Conservation (phyloP, 2,329 filamentous ascomycete genomes). For the Cyphellophora attinorum region DNA sequence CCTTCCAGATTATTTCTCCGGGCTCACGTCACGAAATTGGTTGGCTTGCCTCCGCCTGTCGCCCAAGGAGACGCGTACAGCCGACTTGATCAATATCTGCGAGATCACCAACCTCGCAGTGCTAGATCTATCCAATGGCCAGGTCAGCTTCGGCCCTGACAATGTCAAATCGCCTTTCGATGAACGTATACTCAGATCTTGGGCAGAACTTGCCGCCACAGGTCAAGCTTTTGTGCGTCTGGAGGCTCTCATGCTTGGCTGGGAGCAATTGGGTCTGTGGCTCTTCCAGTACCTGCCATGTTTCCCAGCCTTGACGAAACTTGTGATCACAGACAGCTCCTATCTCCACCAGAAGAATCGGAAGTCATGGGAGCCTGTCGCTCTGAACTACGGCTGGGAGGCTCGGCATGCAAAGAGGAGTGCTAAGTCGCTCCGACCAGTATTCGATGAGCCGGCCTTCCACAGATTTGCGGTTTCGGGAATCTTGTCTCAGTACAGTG, state of each 20-base stretch:
- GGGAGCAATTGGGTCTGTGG: constrained; percentile 24
- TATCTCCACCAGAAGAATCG: constrained; percentile 18
- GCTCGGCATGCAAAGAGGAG: constrained; percentile 16
- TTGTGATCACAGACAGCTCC: constrained; percentile 26
- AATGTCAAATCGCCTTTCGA: constrained; percentile 20
- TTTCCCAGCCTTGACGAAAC: constrained; percentile 26
- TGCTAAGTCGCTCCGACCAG: constrained; percentile 20
- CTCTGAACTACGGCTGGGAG: constrained; percentile 22
- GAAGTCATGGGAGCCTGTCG: constrained; percentile 14
- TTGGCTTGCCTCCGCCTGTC: constrained; percentile 25
- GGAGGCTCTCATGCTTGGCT: constrained; percentile 25
- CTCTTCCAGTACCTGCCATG: constrained; percentile 24
- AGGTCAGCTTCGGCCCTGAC: constrained; percentile 8
- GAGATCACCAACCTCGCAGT: constrained; percentile 30
- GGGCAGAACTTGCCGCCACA: constrained; percentile 26
- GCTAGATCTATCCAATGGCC: constrained; percentile 22
- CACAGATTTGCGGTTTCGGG: constrained; percentile 12
- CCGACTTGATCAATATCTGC: constrained; percentile 29
- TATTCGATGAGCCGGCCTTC: constrained; percentile 21
- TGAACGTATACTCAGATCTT: constrained; percentile 31
- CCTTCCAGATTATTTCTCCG: constrained; percentile 25
- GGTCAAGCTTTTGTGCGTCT: constrained; percentile 28
- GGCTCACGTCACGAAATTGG: constrained; percentile 28
- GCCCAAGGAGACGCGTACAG: constrained; percentile 20
- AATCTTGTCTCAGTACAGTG: constrained; percentile 12